Percentiles rank a stretch among this genome's conserved stretches.
Conservation (phyloP, 495 filamentous ascomycete genomes). For the Aspergillus diversus region DNA sequence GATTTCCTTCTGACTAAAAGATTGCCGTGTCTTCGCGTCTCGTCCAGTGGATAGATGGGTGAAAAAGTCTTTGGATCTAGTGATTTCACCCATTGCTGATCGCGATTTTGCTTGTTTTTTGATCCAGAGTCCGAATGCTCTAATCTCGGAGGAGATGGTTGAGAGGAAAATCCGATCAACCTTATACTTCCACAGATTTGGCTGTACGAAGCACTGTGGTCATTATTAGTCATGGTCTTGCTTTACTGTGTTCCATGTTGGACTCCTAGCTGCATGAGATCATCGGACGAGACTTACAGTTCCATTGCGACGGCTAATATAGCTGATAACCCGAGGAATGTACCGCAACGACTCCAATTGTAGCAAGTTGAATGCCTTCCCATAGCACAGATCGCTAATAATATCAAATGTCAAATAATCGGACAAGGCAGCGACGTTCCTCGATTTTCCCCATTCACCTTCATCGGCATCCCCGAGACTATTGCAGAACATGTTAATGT, state of each 20-base stretch:
- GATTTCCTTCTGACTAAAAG: constrained; percentile 59
- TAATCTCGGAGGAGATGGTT: constrained; percentile 6
- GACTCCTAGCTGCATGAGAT: background rate
- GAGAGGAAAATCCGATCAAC: constrained; percentile 26
- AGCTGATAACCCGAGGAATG: constrained; percentile 25
- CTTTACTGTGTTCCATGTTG: too few species aligned
- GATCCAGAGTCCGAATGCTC: background rate
- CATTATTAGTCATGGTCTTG: background rate
- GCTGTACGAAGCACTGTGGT: constrained; percentile 18
- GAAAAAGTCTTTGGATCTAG: constrained; percentile 61
- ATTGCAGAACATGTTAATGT: constrained; percentile 8
- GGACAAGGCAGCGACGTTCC: constrained; percentile 39
- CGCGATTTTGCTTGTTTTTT: constrained; percentile 48
- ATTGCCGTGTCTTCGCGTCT: constrained; percentile 62
- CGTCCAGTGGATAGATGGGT: constrained; percentile 59
- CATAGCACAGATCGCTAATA: constrained; percentile 4
- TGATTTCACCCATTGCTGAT: constrained; percentile 27
- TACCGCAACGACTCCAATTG: constrained; percentile 25
- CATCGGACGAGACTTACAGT: constrained; percentile 7
- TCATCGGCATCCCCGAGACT: background rate
- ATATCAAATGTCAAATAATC: constrained; percentile 24
- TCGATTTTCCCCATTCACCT: constrained; percentile 13
- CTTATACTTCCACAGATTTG: constrained; percentile 21
- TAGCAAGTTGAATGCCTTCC: constrained; percentile 14
- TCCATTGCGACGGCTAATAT: constrained; percentile 21